A percentile compares a stretch with the other conserved stretches of the same genome.
phyloP scores from a whole-genome alignment of 108 stramenopile genomes.

The Fragilaria radians region DNA sequence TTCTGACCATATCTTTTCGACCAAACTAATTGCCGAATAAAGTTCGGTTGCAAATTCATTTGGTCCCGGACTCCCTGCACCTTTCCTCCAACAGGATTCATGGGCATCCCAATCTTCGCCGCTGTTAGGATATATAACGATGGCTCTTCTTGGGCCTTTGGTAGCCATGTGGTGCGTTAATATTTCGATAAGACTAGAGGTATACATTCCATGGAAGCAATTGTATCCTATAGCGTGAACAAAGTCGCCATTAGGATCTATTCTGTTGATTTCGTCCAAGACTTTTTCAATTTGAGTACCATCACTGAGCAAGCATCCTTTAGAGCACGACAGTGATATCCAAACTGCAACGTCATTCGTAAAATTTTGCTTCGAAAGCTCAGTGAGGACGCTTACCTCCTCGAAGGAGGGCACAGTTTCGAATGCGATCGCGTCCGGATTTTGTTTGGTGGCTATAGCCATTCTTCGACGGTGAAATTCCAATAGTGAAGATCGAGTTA shows the following conservation, averaged over 20 bases:
- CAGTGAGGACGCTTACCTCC: neutral
- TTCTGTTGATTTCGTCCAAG: constrained; percentile 17
- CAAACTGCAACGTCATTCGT: constrained; percentile 17
- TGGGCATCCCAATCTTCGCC: constrained; percentile 59
- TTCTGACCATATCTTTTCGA: constrained; percentile 17
- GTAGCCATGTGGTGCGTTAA: constrained; percentile 17
- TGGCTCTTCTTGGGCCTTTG: constrained; percentile 17
- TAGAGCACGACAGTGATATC: constrained; percentile 46
- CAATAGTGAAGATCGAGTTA: constrained; percentile 7
- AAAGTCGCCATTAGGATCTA: constrained; percentile 18
- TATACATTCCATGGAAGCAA: constrained; percentile 33
- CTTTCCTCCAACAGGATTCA: constrained; percentile 33
- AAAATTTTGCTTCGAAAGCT: neutral
- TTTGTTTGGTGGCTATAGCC: neutral
- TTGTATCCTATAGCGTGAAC: constrained; percentile 45
- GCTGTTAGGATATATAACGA: constrained; percentile 52
- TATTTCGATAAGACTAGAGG: constrained; percentile 23
- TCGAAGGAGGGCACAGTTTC: constrained; percentile 39
- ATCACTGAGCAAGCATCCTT: constrained; percentile 44
- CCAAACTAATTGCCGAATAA: constrained; percentile 12
- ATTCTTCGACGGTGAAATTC: constrained; percentile 35
- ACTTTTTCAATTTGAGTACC: constrained; percentile 34
- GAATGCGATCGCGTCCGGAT: constrained; percentile 49
- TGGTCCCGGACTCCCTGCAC: constrained; percentile 29
- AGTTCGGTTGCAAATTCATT: constrained; percentile 27